Conservation (phyloP, 495 filamentous ascomycete genomes). For the Xeromyces bisporus region DNA sequence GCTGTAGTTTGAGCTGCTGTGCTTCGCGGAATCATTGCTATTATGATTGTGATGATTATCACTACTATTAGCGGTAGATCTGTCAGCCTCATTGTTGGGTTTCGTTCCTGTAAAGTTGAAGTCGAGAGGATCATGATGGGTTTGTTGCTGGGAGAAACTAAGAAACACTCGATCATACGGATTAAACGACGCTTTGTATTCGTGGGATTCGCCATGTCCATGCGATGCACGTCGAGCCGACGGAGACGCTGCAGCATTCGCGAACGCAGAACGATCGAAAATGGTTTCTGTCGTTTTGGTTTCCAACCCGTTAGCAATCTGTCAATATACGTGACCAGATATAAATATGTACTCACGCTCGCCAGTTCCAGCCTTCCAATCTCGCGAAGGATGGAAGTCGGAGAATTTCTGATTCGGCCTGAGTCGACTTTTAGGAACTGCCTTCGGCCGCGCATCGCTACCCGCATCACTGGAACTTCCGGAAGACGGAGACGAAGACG, state of each 20-base stretch:
- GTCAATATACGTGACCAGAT: too few relatives aligned
- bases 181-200: neutral
- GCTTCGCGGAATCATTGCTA: too few relatives aligned
- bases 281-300: constrained; percentile 11
- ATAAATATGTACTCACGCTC: constrained; percentile 11
- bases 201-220: neutral
- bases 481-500: constrained; percentile 15
- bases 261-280: too few relatives aligned
- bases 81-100: neutral
- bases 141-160: neutral
- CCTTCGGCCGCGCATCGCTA: constrained; percentile 16
- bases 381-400: constrained; percentile 13
- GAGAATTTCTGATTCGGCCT: constrained; percentile 18
- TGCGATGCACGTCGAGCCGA: too few relatives aligned
- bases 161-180: neutral
- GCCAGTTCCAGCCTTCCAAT: constrained; percentile 16
- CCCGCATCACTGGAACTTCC: constrained; percentile 24
- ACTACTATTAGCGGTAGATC: neutral
- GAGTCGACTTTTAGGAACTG: constrained; percentile 27
- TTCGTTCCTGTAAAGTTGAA: neutral
- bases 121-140: neutral
- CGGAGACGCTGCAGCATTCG: too few relatives aligned
- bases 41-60: too few relatives aligned
- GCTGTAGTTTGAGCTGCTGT: too few relatives aligned
- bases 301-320: too few relatives aligned